These are phyloP conservation scores for Chaetoceros tenuissimus DNA, from an alignment of 108 stramenopile genomes.

Conservation along the genomic window DNA sequence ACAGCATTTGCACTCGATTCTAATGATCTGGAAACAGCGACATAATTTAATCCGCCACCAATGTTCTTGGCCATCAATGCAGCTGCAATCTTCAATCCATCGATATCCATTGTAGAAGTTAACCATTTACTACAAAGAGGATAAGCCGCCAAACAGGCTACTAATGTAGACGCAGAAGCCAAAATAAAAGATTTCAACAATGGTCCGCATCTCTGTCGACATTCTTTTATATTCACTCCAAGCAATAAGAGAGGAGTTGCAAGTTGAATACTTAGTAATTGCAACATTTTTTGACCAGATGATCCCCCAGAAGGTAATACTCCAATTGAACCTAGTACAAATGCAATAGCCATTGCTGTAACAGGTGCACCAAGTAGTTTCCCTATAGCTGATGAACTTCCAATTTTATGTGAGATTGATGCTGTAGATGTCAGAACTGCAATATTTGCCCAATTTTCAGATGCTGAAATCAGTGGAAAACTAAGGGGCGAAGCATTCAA, in stretches of 20 bases:
- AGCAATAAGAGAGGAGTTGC: constrained; percentile 70
- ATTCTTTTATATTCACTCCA: constrained; percentile 53
- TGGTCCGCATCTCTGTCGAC: constrained; percentile 29
- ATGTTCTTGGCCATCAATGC: constrained; percentile 78
- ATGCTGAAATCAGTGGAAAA: neutral
- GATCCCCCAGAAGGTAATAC: constrained; percentile 52
- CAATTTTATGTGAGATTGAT: constrained; percentile 42
- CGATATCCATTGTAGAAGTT: constrained; percentile 20
- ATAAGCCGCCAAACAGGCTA: constrained; percentile 48
- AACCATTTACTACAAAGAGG: constrained; percentile 10
- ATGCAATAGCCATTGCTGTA: constrained; percentile 71
- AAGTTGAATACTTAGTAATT: constrained; percentile 28
- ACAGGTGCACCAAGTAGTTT: constrained; percentile 68
- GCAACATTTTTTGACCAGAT: constrained; percentile 14
- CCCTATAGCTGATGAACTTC: constrained; percentile 44
- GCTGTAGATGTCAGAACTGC: constrained; percentile 37
- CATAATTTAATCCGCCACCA: constrained; percentile 80
- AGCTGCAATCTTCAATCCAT: constrained; percentile 59
- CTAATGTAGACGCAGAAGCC: constrained; percentile 49
- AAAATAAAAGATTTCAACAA: constrained; percentile 46
- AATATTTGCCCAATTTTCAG: constrained; percentile 63
- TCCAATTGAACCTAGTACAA: constrained; percentile 55
- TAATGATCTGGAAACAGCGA: constrained; percentile 54
- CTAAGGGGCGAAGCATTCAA: too few species aligned
- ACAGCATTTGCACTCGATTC: constrained; percentile 45